phyloP scores from a whole-genome alignment of 176 grass and related monocot species.

The Triticum aestivum region DNA sequence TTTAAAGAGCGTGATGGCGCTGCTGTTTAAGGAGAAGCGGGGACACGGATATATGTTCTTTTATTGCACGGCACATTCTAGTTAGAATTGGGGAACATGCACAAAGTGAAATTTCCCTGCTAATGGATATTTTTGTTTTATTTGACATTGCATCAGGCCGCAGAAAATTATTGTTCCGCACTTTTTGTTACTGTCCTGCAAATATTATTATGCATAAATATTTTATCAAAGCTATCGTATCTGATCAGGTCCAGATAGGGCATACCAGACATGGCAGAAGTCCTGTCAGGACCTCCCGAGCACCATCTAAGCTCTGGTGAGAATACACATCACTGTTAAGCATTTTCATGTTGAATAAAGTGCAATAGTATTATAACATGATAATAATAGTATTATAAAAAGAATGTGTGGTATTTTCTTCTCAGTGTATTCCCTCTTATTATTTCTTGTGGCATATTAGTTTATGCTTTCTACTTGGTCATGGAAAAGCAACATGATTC shows the following conservation, averaged over 20 bases:
- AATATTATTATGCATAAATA: neutral
- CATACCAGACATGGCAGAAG: conserved; percentile 58
- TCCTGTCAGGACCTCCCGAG: conserved; percentile 65
- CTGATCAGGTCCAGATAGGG: conserved; percentile 49
- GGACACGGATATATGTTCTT: neutral
- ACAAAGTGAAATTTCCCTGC: no score
- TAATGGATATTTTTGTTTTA: neutral
- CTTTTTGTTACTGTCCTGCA: neutral
- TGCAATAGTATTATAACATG: neutral
- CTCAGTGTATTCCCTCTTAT: neutral
- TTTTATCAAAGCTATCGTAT: conserved; percentile 23
- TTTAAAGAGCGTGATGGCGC: neutral
- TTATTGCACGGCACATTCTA: neutral
- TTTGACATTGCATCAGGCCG: neutral
- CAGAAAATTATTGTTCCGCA: neutral
- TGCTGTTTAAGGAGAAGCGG: neutral
- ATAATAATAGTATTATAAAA: no score
- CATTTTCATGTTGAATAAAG: neutral
- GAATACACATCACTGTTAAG: neutral
- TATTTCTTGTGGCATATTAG: neutral
- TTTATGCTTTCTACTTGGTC: neutral
- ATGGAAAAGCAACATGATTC: neutral
- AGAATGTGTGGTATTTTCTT: neutral
- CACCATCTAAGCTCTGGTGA: conserved; percentile 51
- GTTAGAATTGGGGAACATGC: neutral